These are phyloP conservation scores for Talaromyces sp. DNA, from an alignment of 2,329 filamentous ascomycete genomes.

Conservation along the genomic window DNA sequence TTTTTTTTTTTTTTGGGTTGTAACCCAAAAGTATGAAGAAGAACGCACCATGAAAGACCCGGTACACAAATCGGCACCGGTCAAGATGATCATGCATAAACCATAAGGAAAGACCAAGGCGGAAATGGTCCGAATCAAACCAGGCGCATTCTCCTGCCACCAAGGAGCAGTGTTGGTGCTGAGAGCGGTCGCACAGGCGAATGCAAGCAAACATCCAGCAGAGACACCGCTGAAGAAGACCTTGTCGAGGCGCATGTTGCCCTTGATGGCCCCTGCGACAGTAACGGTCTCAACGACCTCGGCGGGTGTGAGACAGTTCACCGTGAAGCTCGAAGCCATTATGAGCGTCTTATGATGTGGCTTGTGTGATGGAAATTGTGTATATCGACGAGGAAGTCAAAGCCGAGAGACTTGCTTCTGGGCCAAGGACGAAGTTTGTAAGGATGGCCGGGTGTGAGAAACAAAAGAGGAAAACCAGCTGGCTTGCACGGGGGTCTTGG, in stretches of 20 bases:
- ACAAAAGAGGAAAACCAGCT: not conserved
- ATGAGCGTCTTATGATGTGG: not conserved
- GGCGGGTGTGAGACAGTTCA: slow-evolving; percentile 45
- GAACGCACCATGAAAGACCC: slow-evolving; percentile 43
- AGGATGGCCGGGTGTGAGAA: not conserved
- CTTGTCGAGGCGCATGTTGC: slow-evolving; percentile 52
- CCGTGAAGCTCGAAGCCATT: slow-evolving; percentile 17
- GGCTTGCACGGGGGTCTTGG: not conserved
- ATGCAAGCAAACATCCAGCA: slow-evolving; percentile 51
- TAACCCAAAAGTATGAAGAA: not conserved
- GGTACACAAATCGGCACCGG: slow-evolving; percentile 50
- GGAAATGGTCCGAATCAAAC: slow-evolving; percentile 45
- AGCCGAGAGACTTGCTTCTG: not conserved
- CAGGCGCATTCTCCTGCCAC: slow-evolving; percentile 49
- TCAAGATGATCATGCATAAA: slow-evolving; percentile 49
- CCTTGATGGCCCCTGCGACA: slow-evolving; percentile 50
- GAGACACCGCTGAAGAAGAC: slow-evolving; percentile 51
- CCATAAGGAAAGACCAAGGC: slow-evolving; percentile 51
- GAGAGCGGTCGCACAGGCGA: slow-evolving; percentile 49
- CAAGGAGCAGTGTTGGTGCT: slow-evolving; percentile 46
- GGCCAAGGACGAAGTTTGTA: not conserved
- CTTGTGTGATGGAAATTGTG: not conserved
- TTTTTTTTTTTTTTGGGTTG: too few relatives aligned
- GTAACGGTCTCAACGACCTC: slow-evolving; percentile 52
- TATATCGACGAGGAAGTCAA: not conserved